Conservation (phyloP, 2,329 filamentous ascomycete genomes). For the Paraphoma sp. region DNA sequence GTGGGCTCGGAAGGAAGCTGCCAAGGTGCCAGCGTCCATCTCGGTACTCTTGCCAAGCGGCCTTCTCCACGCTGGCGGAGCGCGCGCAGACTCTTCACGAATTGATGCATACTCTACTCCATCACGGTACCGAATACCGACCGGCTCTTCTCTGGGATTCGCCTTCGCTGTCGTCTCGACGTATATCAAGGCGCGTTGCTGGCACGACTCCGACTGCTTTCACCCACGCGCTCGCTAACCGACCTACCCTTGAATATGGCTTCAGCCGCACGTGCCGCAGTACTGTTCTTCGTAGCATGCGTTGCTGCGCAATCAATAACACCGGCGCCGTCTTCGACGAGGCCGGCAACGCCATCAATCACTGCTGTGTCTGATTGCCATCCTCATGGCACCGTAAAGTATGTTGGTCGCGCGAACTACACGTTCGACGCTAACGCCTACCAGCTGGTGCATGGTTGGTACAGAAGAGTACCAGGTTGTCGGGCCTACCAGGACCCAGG, state of each 20-base stretch:
- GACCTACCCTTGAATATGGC: constrained; percentile 16
- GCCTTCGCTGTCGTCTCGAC: constrained; percentile 1
- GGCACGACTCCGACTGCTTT: constrained; percentile 5
- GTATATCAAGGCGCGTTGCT: constrained; percentile 28
- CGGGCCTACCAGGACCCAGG: constrained; percentile 62
- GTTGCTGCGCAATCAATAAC: constrained; percentile 24
- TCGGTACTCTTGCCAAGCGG: constrained; percentile 38
- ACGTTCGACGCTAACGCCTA: constrained; percentile 12
- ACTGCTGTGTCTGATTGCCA: constrained; percentile 63
- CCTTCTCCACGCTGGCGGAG: constrained; percentile 3
- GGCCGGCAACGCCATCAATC: constrained; percentile 25
- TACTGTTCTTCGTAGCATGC: constrained; percentile 12
- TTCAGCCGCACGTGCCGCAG: constrained; percentile 4
- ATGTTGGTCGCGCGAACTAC: constrained; percentile 15
- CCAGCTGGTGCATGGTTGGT: constrained; percentile 54
- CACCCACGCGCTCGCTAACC: constrained; percentile 3
- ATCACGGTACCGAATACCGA: constrained; percentile 20
- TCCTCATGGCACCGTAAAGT: constrained; percentile 55
- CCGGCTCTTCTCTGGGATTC: constrained; percentile 5
- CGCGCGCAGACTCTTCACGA: constrained; percentile 16
- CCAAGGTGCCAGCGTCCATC: constrained; percentile 31
- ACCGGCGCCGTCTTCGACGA: constrained; percentile 8
- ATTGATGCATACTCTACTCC: constrained; percentile 6
- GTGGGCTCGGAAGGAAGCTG: constrained; percentile 11
- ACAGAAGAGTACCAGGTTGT: constrained; percentile 53